These are phyloP conservation scores for Botrytis medusae DNA, from an alignment of 2,329 filamentous ascomycete species.

Conservation along the genomic window DNA sequence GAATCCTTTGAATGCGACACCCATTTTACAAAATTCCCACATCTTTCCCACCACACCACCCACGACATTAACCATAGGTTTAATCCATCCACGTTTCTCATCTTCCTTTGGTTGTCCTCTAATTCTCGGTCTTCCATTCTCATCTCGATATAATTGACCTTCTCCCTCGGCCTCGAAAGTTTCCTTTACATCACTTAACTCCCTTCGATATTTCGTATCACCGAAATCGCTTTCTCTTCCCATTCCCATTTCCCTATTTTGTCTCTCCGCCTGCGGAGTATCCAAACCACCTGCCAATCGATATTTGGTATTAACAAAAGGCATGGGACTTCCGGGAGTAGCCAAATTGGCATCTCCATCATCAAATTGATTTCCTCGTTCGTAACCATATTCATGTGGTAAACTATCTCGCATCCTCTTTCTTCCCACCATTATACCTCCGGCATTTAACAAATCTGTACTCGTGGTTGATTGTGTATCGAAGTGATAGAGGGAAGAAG, in stretches of 20 bases:
- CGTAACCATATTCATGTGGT: conserved; percentile 16
- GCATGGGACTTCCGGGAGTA: conserved; percentile 41
- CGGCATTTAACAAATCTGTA: not conserved
- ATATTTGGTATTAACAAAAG: conserved; percentile 53
- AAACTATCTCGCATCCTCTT: conserved; percentile 30
- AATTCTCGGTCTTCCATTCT: conserved; percentile 42
- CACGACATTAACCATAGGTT: conserved; percentile 53
- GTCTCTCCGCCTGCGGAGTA: conserved; percentile 42
- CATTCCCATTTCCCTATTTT: conserved; percentile 33
- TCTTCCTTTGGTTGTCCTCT: conserved; percentile 54
- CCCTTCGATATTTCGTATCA: conserved; percentile 44
- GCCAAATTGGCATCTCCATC: conserved; percentile 22
- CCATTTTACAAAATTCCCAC: conserved; percentile 74
- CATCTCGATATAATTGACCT: conserved; percentile 19
- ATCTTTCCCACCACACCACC: conserved; percentile 72
- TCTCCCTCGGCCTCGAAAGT: conserved; percentile 1
- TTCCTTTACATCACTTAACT: conserved; percentile 28
- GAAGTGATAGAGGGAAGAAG: conserved; percentile 37
- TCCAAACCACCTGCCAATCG: conserved; percentile 51
- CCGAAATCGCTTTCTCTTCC: conserved; percentile 33
- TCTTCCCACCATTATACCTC: conserved; percentile 18
- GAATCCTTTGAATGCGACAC: conserved; percentile 72
- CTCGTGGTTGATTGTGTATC: conserved; percentile 29
- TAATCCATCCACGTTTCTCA: conserved; percentile 22
- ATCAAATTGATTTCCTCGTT: conserved; percentile 18